phyloP scores from a whole-genome alignment of 495 filamentous ascomycete genomes.

The Bombardia bombarda region DNA sequence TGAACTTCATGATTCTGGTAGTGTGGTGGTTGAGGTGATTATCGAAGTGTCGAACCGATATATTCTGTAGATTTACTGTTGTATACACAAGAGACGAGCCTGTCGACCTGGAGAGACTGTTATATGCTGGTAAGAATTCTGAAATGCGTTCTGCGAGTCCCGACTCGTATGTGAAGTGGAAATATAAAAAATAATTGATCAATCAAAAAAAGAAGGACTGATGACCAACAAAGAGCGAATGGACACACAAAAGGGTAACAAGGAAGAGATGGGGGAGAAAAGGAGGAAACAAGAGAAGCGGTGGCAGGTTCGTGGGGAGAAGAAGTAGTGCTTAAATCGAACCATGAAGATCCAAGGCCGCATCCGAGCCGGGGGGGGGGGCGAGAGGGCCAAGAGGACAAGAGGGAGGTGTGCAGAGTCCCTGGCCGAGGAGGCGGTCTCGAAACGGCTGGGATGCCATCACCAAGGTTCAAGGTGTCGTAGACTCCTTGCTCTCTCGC shows the following conservation, averaged over 20 bases:
- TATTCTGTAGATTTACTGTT: too few relatives aligned
- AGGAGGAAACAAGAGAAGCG: slow-evolving; percentile 19
- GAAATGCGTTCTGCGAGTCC: too few relatives aligned
- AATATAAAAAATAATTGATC: slow-evolving; percentile 32
- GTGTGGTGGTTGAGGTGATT: slow-evolving; percentile 15
- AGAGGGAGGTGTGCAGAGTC: too few relatives aligned
- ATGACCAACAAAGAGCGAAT: slow-evolving; percentile 32
- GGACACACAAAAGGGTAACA: slow-evolving; percentile 16
- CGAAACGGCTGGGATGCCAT: slow-evolving; percentile 37
- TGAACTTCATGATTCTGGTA: slow-evolving; percentile 48
- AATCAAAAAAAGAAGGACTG: slow-evolving; percentile 28
- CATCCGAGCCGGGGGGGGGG: slow-evolving; percentile 10
- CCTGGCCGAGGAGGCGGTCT: slow-evolving; percentile 9
- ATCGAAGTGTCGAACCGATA: too few relatives aligned
- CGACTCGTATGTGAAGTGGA: slow-evolving; percentile 35
- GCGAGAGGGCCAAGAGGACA: slow-evolving; percentile 6
- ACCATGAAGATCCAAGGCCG: slow-evolving; percentile 39
- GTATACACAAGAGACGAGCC: too few relatives aligned
- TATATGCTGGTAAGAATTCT: too few relatives aligned
- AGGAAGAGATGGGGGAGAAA: slow-evolving; percentile 12
- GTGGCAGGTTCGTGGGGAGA: too few relatives aligned
- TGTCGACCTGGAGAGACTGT: slow-evolving; percentile 15
- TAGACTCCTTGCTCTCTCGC: slow-evolving; percentile 1
- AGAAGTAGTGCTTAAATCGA: slow-evolving; percentile 40
- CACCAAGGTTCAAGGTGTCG: slow-evolving; percentile 7